These are phyloP conservation scores for Penicillium sp. DNA, from an alignment of 2,329 filamentous ascomycete species.

Conservation along the genomic window DNA sequence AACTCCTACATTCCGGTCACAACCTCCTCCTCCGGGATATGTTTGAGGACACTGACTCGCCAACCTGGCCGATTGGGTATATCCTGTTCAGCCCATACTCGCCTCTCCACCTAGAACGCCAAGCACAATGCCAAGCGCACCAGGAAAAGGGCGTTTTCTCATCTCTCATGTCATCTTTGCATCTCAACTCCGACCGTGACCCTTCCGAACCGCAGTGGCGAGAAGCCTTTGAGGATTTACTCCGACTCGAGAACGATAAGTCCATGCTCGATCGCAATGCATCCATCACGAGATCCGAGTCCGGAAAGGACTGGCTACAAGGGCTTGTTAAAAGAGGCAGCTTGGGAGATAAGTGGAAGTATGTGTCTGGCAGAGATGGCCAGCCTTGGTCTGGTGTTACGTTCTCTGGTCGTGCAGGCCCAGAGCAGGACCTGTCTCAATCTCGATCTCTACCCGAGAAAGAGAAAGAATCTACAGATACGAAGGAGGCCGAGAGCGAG, in stretches of 20 bases:
- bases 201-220: conserved; percentile 50
- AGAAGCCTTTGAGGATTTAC: conserved; percentile 60
- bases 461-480: conserved; percentile 24
- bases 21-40: conserved; percentile 34
- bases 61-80: conserved; percentile 44
- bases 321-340: conserved; percentile 45
- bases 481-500: conserved; percentile 42
- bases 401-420: conserved; percentile 14
- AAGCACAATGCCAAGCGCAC: conserved; percentile 35
- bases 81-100: conserved; percentile 55
- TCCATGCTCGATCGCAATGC: conserved; percentile 40
- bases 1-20: conserved; percentile 31
- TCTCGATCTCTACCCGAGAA: conserved; percentile 9
- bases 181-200: conserved; percentile 34
- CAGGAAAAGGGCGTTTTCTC: conserved; percentile 33
- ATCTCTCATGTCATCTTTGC: conserved; percentile 37
- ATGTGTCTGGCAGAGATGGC: conserved; percentile 24
- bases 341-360: conserved; percentile 43
- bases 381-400: conserved; percentile 28
- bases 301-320: conserved; percentile 42
- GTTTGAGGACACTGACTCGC: conserved; percentile 36
- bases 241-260: conserved; percentile 50
- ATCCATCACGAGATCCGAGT: conserved; percentile 26
- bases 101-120: conserved; percentile 54
- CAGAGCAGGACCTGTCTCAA: conserved; percentile 7